Base-by-base conservation (phyloP, 2,329 filamentous ascomycete species). In the Periconia digitata region DNA sequence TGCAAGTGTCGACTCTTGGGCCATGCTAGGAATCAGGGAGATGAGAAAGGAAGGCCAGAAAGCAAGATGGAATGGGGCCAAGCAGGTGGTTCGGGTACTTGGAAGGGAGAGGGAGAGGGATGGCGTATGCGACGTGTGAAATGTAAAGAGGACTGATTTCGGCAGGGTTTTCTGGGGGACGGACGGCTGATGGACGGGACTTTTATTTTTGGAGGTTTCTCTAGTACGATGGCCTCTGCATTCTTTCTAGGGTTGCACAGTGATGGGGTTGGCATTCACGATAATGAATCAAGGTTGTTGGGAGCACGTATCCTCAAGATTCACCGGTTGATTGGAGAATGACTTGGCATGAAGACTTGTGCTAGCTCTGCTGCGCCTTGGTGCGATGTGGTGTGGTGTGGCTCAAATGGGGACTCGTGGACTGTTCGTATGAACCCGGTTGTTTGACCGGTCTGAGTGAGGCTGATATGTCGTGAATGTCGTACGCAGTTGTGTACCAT, bases 41-140 rank as follows among this genome's bases (percentile, higher is more conserved):
- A 2, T 8, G 17, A 20, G 41, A 16, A 18, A 29, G 3, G 27
- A 29, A 23, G 13, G 17, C 12, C 3, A 41, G 22, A 17, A 16
- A 16, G 40, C 18, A 24, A n/a, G 40, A 13, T 17, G 6, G 16
- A 24, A 23, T 16, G 24, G 36, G 6, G 29, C 15, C 1, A 49
- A 23, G 27, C 27, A 21, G n/a, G 29, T 12, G 46, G 38, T 6
- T 54, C 8, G 36, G 50, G 17, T 41, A 48, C 36, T 21, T 56
- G 29, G 53, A 20, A 56, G 24, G 50, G 48, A 42, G 12, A 56
- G 56, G 42, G 59, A 60, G 47, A 56, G 59, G 40, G 59, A 58
- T 22, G 57, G 59, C 12, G 49, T 62, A 38, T 32, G 18, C 21
- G 41, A 43, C 8, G n/a, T 43, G 18, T 43, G 44, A 37, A 45